A percentile compares a stretch with the other conserved stretches of the same genome.
Evolutionary conservation across 2,329 filamentous ascomycete species (phyloP).

Genomic region (Hypoxylon sp.): DNA sequence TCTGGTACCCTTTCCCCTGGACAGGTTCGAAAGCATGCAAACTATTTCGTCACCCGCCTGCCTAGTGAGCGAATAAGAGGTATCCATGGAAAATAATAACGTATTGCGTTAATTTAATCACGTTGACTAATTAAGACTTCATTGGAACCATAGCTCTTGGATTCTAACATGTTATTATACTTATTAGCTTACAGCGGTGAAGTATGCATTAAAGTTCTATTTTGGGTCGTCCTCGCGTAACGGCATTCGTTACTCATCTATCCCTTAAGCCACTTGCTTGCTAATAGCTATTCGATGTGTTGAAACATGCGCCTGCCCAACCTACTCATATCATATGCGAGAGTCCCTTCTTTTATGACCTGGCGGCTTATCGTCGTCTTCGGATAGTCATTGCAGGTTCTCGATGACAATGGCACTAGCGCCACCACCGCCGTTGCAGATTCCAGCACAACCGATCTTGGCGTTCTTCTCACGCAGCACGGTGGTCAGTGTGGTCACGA

Average conservation of each 20-base stretch:
- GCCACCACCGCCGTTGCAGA: slow-evolving; percentile 98
- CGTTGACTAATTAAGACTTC: too few relatives aligned
- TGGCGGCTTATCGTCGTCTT: background rate
- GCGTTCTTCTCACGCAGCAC: slow-evolving; percentile 91
- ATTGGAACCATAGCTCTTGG: background rate
- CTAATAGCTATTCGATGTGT: slow-evolving; percentile 4
- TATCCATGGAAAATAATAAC: too few relatives aligned
- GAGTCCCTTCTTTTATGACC: slow-evolving; percentile 24
- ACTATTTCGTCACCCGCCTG: too few relatives aligned
- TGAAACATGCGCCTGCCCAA: slow-evolving; percentile 4
- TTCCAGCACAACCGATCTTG: slow-evolving; percentile 93
- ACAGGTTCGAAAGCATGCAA: too few relatives aligned
- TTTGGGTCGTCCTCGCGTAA: slow-evolving; percentile 21
- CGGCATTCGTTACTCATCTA: background rate
- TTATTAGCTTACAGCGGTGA: slow-evolving; percentile 1
- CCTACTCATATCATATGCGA: slow-evolving; percentile 21
- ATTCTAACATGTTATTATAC: background rate
- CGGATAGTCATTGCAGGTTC: slow-evolving; percentile 65
- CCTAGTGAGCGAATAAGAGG: too few relatives aligned
- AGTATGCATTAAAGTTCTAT: slow-evolving; percentile 17
- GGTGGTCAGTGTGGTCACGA: slow-evolving; percentile 88
- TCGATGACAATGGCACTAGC: slow-evolving; percentile 95
- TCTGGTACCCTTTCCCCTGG: too few relatives aligned
- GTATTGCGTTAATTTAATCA: too few relatives aligned
- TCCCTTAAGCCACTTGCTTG: background rate